Conservation (phyloP, 495 filamentous ascomycete genomes). For the Trichoderma reesei region DNA sequence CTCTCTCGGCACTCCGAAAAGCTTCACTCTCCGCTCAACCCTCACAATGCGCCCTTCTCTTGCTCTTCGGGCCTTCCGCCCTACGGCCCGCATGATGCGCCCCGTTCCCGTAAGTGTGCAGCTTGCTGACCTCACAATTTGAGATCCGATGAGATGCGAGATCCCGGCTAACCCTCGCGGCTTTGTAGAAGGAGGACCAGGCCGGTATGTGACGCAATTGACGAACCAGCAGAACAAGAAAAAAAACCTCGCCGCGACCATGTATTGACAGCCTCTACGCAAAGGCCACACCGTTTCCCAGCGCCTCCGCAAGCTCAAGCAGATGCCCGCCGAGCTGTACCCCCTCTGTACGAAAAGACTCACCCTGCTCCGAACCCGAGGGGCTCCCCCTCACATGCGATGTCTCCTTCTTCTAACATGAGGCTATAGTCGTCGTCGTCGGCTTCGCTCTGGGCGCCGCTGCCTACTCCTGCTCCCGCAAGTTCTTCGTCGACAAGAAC, state of each 20-base stretch:
- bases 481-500: conserved; percentile 82
- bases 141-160: conserved; percentile 9
- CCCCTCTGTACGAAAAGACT: conserved; percentile 64
- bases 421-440: conserved; percentile 65
- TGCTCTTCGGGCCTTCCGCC: conserved; percentile 43
- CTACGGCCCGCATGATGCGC: conserved; percentile 56
- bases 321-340: conserved; percentile 87
- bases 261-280: background rate
- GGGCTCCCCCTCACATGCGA: background rate
- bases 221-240: background rate
- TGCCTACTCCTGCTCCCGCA: conserved; percentile 66
- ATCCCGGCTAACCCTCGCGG: conserved; percentile 24
- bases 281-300: conserved; percentile 96
- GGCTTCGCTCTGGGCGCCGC: conserved; percentile 57
- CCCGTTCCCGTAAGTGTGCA: conserved; percentile 72
- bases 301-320: conserved; percentile 75
- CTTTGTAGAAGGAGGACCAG: conserved; percentile 68
- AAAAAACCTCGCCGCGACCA: background rate
- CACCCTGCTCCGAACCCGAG: background rate
- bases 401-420: conserved; percentile 10
- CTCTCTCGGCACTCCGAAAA: no score
- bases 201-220: conserved; percentile 51
- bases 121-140: conserved; percentile 9
- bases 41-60: conserved; percentile 59
- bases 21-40: background rate